phyloP scores from a whole-genome alignment of 257 asterid genomes.

The Knoxia roxburghii region DNA sequence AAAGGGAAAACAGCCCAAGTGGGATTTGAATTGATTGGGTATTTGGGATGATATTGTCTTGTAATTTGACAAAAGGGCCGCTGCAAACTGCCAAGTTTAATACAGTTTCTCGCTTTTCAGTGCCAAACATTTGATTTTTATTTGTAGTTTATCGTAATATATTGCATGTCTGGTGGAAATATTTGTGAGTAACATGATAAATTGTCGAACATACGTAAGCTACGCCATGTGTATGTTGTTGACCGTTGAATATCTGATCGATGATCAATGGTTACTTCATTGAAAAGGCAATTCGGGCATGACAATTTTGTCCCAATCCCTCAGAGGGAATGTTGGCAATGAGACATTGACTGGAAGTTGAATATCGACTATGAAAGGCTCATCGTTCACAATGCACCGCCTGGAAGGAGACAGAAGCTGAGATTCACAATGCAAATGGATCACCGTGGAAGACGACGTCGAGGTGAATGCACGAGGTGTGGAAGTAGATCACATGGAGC shows the following conservation, averaged over 20 bases:
- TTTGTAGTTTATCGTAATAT: background rate
- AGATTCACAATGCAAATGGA: too few relatives aligned
- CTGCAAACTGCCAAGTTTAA: background rate
- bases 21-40: background rate
- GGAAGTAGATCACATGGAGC: too few relatives aligned
- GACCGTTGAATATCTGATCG: slow-evolving; percentile 3
- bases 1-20: slow-evolving; percentile 8
- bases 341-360: too few relatives aligned
- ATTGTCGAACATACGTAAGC: slow-evolving; percentile 4
- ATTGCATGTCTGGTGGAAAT: background rate
- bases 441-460: too few relatives aligned
- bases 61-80: background rate
- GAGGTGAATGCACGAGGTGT: too few relatives aligned
- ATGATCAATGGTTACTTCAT: too few relatives aligned
- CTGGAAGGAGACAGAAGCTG: too few relatives aligned
- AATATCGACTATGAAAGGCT: too few relatives aligned
- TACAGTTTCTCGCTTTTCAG: background rate
- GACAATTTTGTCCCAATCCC: too few relatives aligned
- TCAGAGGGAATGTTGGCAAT: too few relatives aligned
- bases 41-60: background rate
- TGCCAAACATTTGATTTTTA: background rate
- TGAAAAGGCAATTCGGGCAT: too few relatives aligned
- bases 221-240: slow-evolving; percentile 2
- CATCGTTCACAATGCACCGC: too few relatives aligned
- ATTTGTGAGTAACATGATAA: slow-evolving; percentile 9